Conservation (phyloP, 2,329 filamentous ascomycete genomes). For the Paecilomyces variotii region DNA sequence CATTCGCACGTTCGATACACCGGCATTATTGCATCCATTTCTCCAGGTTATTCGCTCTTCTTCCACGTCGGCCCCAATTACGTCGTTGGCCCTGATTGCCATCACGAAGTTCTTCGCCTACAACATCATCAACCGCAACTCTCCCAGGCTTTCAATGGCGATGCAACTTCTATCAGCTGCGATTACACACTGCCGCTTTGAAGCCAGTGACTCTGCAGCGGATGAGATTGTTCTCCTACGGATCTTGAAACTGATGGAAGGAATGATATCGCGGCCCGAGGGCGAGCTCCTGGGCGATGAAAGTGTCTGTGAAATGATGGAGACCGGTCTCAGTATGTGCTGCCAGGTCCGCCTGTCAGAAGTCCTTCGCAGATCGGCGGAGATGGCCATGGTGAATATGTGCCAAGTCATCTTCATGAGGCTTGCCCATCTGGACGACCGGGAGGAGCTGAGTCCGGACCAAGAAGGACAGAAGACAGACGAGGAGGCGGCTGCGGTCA, state of each 20-base stretch:
- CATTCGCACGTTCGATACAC: constrained; percentile 80
- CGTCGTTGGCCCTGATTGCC: constrained; percentile 84
- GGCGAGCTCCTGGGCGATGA: constrained; percentile 93
- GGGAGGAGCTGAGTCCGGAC: constrained; percentile 59
- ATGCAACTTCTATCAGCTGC: constrained; percentile 94
- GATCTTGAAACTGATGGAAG: constrained; percentile 96
- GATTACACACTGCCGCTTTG: constrained; percentile 95
- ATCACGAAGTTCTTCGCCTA: constrained; percentile 97
- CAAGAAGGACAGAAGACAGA: constrained; percentile 54
- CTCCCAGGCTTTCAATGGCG: constrained; percentile 78
- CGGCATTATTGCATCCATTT: constrained; percentile 83
- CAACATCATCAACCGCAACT: constrained; percentile 75
- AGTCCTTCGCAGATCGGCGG: constrained; percentile 79
- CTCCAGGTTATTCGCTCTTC: constrained; percentile 94
- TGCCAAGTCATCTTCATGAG: constrained; percentile 97
- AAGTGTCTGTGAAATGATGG: constrained; percentile 99
- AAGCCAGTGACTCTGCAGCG: constrained; percentile 87
- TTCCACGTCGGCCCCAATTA: constrained; percentile 91
- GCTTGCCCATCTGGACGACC: constrained; percentile 75
- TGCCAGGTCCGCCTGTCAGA: constrained; percentile 89
- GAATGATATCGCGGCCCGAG: constrained; percentile 89
- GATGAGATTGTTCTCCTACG: constrained; percentile 92
- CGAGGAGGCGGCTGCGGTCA: constrained; percentile 64
- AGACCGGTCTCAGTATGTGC: constrained; percentile 92
- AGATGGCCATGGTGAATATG: constrained; percentile 98